Evolutionary conservation across 2,329 filamentous ascomycete species (phyloP).

Genomic region (Colletotrichum kahawae): DNA sequence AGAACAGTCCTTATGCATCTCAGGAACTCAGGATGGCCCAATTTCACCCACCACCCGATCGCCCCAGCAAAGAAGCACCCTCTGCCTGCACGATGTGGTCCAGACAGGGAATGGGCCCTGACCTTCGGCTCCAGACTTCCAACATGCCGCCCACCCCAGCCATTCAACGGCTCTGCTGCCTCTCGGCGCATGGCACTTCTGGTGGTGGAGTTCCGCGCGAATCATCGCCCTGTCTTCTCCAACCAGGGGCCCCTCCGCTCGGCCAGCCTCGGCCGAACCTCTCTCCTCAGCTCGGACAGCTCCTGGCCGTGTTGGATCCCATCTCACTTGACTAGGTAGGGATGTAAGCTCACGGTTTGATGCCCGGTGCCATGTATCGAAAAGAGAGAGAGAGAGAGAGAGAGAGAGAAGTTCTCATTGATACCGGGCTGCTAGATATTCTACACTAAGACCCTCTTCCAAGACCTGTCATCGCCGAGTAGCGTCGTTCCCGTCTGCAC

Average conservation of each 20-base stretch:
- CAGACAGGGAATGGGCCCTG: neutral
- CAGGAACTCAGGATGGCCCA: neutral
- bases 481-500: neutral
- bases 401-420: neutral
- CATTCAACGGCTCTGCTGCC: neutral
- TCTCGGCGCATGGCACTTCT: neutral
- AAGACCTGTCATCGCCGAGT: neutral
- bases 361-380: neutral
- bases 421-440: neutral
- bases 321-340: neutral
- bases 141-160: neutral
- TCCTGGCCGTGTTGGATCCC: neutral
- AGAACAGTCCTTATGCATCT: neutral
- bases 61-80: neutral
- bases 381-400: neutral
- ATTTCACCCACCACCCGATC: neutral
- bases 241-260: neutral
- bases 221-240: constrained; percentile 20
- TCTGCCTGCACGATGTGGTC: neutral
- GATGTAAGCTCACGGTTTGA: neutral
- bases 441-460: neutral
- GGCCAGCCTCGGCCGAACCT: constrained; percentile 16
- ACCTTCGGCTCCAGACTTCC: constrained; percentile 10
- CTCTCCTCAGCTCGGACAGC: neutral
- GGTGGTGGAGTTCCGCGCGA: constrained; percentile 18